Evolutionary conservation across 805 yeast species (phyloP), one percentile per base, ranked within the genome.

Genomic region (Barnettozyma vustinii): DNA sequence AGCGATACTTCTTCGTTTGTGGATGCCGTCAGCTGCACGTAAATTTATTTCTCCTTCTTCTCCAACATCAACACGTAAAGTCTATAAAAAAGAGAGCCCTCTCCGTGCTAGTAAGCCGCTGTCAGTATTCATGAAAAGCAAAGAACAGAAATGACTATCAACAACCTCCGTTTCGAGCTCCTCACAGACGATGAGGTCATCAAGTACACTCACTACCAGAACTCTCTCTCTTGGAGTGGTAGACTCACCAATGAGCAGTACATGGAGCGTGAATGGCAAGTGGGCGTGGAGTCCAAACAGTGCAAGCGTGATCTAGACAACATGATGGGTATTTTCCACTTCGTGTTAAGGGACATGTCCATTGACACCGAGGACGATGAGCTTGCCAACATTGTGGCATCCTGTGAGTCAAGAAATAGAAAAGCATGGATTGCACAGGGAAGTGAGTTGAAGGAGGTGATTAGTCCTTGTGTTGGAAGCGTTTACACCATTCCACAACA

Each of bases 401-500:
- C 71, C 39, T 66, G 74, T 50, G 77, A 72, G 52, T 67, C 75
- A 2, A 52, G 71, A 51, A 66, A 68, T 50, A 62, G 74, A 49
- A 54, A 61, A 6, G 72, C 66, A 0, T 70, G 65, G 59, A 58
- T 58, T 25, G 53, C 62, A 9, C 50, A 55, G 21, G 56, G 30
- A 20, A 65, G 65, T 1, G 55, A 16, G 6, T 44, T 67, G 20
- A 61, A 58, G 21, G 65, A 68, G 10, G 58, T 64, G 5, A 50
- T 68, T 5, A 52, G 67, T n/a, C 64, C 72, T 44, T 64, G 79
- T 47, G 64, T 83, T 49, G 88, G 87, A 21, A 79, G 82, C 10
- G 88, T 83, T 1, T 82, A 65, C 59, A 81, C 87, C 0, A 63
- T 73, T 7, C 62, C 65, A 15, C 56, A 69, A 39, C 65, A 68